Percentiles rank a stretch among this genome's conserved stretches.
These are phyloP conservation scores for Neoboletus magnificus DNA, from an alignment of 768 basidiomycete species.

Conservation along the genomic window DNA sequence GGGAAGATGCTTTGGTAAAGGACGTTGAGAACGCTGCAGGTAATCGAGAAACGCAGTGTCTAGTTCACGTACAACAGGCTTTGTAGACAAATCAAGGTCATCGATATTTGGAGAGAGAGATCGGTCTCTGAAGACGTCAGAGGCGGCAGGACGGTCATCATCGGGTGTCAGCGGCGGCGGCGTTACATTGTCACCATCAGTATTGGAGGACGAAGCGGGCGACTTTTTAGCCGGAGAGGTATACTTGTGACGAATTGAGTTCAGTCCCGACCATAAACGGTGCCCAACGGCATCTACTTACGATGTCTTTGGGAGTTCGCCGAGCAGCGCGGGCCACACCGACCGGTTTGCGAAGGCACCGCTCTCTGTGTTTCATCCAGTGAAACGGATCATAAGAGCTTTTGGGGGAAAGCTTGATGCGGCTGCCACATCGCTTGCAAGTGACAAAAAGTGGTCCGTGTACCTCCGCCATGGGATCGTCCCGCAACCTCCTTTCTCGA, in stretches of 20 bases:
- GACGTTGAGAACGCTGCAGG: constrained; percentile 24
- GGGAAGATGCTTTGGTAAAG: constrained; percentile 22
- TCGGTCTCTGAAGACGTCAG: constrained; percentile 22
- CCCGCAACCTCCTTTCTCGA: constrained; percentile 50
- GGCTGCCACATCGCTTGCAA: constrained; percentile 52
- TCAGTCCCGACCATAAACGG: not conserved
- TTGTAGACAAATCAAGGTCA: constrained; percentile 16
- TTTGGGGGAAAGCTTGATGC: constrained; percentile 66
- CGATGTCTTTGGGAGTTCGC: constrained; percentile 23
- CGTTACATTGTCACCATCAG: constrained; percentile 30
- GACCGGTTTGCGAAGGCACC: constrained; percentile 52
- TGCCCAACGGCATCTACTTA: constrained; percentile 7
- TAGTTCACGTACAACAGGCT: constrained; percentile 23
- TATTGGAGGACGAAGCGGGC: constrained; percentile 27
- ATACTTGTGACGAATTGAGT: constrained; percentile 11
- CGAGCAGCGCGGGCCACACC: constrained; percentile 13
- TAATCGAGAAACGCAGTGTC: constrained; percentile 25
- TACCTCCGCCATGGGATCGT: constrained; percentile 52
- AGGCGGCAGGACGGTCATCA: constrained; percentile 23
- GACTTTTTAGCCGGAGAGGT: constrained; percentile 22
- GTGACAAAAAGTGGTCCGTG: constrained; percentile 48
- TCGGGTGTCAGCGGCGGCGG: constrained; percentile 39
- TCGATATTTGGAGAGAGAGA: constrained; percentile 24
- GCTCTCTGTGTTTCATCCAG: constrained; percentile 60
- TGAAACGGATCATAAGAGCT: constrained; percentile 64